These are phyloP conservation scores for Letharia lupina DNA, from an alignment of 495 filamentous ascomycete genomes.

Conservation along the genomic window DNA sequence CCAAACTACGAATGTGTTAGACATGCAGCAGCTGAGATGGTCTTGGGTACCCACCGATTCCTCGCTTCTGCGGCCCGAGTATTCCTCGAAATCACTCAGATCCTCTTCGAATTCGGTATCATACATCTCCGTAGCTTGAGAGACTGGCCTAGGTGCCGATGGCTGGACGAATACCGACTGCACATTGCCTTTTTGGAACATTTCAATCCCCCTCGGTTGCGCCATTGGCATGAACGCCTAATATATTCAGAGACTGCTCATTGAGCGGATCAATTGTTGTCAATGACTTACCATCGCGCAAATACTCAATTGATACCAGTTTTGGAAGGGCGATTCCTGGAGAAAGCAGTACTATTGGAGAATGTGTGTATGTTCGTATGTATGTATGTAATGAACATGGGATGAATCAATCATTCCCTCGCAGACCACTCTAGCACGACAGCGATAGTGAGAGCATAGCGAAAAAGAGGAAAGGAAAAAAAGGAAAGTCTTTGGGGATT, in stretches of 20 bases:
- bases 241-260: not conserved
- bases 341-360: not conserved
- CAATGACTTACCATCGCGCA: slow-evolving; percentile 19
- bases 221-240: slow-evolving; percentile 29
- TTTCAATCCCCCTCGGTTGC: slow-evolving; percentile 33
- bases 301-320: not conserved
- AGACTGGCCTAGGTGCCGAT: slow-evolving; percentile 32
- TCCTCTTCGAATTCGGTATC: slow-evolving; percentile 68
- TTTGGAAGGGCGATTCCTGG: not conserved
- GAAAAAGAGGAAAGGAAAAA: slow-evolving; percentile 22
- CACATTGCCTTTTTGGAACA: slow-evolving; percentile 36
- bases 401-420: slow-evolving; percentile 11
- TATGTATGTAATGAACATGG: not conserved
- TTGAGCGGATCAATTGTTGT: not conserved
- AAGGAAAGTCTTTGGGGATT: slow-evolving; percentile 18
- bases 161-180: slow-evolving; percentile 27
- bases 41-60: slow-evolving; percentile 49
- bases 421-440: slow-evolving; percentile 16
- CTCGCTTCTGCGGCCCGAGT: slow-evolving; percentile 55
- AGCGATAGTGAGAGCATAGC: slow-evolving; percentile 13
- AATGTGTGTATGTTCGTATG: not conserved
- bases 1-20: slow-evolving; percentile 31
- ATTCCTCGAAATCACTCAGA: slow-evolving; percentile 52
- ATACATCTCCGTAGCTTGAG: slow-evolving; percentile 60
- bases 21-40: not conserved